Conservation (phyloP, 2,329 filamentous ascomycete species). For the Colletotrichum lindemuthianum region DNA sequence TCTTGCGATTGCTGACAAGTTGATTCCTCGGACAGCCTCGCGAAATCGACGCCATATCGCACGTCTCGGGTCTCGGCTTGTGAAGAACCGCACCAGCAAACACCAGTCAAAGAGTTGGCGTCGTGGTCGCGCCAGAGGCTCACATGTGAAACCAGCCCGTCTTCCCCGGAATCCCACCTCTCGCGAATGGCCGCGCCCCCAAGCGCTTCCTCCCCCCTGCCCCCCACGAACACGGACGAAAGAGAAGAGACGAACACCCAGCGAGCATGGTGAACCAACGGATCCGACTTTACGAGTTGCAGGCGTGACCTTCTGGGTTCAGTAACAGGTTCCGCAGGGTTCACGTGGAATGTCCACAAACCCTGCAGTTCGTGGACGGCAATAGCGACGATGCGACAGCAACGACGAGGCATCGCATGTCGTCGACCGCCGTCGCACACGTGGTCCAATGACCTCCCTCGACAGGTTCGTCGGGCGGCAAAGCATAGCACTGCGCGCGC, state of each 20-base stretch:
- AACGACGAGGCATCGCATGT: neutral
- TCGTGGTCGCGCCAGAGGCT: neutral
- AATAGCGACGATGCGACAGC: too few relatives aligned
- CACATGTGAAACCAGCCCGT: constrained; percentile 28
- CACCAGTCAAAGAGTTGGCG: neutral
- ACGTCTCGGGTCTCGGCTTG: too few relatives aligned
- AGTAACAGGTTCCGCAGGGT: too few relatives aligned
- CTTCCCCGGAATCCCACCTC: constrained; percentile 22
- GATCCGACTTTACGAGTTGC: neutral
- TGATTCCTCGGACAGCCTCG: too few relatives aligned
- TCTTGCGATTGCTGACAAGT: too few relatives aligned
- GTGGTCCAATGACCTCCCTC: constrained; percentile 18
- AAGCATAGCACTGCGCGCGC: constrained; percentile 5
- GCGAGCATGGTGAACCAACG: too few relatives aligned
- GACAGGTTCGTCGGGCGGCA: constrained; percentile 18
- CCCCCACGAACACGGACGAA: neutral
- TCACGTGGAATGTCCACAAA: too few relatives aligned
- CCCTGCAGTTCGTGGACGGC: too few relatives aligned
- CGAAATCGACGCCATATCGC: too few relatives aligned
- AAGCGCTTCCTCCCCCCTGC: constrained; percentile 9
- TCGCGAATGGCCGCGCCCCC: constrained; percentile 21
- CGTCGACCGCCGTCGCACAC: constrained; percentile 3
- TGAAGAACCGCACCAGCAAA: neutral
- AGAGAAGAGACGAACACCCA: constrained; percentile 2
- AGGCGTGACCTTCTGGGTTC: constrained; percentile 18